Base-by-base conservation (phyloP, 805 yeast genomes). In the Candida mattraensis region DNA sequence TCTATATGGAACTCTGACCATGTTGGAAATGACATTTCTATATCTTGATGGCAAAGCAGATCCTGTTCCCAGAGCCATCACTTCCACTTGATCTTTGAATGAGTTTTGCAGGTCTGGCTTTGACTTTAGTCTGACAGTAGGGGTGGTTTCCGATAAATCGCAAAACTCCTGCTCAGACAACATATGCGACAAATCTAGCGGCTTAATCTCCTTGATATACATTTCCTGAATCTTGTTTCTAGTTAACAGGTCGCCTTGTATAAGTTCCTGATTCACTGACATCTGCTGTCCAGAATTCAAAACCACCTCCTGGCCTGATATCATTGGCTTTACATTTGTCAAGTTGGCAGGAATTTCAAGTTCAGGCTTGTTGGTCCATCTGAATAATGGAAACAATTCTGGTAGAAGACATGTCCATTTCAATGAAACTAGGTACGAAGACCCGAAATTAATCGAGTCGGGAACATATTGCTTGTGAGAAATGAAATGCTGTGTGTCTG, bases 61-160 rank as follows among this genome's bases (percentile, higher is more conserved):
- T 0, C 98, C 98, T 0, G 99, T 93, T 3, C 99, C 99, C 6
- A 91, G 60, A 0, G 95, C 83, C 7, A 85, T 66, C 0, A 82
- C 62, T 51, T 86, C 87, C 1, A 82, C 81, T 43, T 77, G 74
- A 24, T 70, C 77, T 37, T 45, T 44, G 33, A 72, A 62, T 29
- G 61, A 56, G 11, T 60, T 33, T 7, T 15, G 24, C 1, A 7
- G 4, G 26, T 48, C 50, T 4, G 45, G 41, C 5, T 5, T 5
- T 7, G 16, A 23, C 11, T 33, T 28, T 13, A 51, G 24, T 5
- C 35, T 27, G 12, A 30, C 33, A 4, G 15, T 5, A 5, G 20
- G 13, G 13, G 28, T 7, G 3, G 11, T 20, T 5, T 16, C 7
- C 5, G 47, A 37, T 9, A 17, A 17, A 3, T 40, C 27, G 20